Base-by-base conservation (phyloP, 1,284 basidiomycete genomes). In the Rhodofomes roseus region DNA sequence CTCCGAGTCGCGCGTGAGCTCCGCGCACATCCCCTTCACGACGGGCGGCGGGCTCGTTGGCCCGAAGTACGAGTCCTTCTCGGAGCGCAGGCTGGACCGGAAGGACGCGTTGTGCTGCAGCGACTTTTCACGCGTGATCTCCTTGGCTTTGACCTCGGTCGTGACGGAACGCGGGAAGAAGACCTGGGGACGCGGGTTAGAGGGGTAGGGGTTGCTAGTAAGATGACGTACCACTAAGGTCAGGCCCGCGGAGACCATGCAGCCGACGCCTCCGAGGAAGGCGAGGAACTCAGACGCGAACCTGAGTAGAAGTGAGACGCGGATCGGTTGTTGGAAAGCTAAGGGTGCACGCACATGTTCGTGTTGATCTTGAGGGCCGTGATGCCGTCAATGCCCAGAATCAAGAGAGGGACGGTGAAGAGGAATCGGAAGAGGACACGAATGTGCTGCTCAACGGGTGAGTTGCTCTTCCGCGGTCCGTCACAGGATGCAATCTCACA, bases 101-200 rank as follows among this genome's bases (percentile, higher is more conserved):
- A 61, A 63, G 18, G 62, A 48, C 4, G 27, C 37, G 37, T 39
- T 62, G 46, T 50, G 63, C 37, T 62, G 62, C 12, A 58, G 62
- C 9, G 65, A 64, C 58, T 61, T 65, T 40, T 66, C 65, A 39
- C 66, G 65, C 31, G 64, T 63, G 2, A 69, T 64, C 52, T 68
- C 55, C 43, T 64, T 63, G 27, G 63, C 65, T 22, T 64, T 63
- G 43, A 68, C 59, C 71, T 90, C 88, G 44, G 77, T 75, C 69
- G 87, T 81, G 55, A 85, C 78, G 2, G 85, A 87, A 25, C 89
- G 86, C 34, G 89, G 89, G 73, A 91, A 91, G 78, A 91, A 91
- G 31, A 91, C 31, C 31, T 34, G 31, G 31, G n/a, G 31, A 34
- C 31, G 11, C 31, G 31, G n/a, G 31, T 34, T 4, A 34, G 31